phyloP scores from a whole-genome alignment of 1,284 basidiomycete species.

The Marasmius fiardii region DNA sequence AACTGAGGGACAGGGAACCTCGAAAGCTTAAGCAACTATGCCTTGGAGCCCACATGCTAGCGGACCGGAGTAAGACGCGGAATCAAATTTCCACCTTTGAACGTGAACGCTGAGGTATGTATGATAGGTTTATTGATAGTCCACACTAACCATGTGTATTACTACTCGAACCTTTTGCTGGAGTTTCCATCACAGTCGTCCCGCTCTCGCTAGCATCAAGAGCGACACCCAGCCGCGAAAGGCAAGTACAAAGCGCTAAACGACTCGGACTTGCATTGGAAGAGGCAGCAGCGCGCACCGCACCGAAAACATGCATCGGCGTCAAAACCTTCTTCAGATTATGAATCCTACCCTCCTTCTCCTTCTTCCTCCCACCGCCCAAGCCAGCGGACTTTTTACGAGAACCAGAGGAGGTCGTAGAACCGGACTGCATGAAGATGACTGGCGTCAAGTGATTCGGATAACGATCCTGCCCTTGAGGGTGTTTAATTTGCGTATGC shows the following conservation, averaged over 20 bases:
- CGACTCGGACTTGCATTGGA: neutral
- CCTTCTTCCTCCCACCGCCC: constrained; percentile 7
- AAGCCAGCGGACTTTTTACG: constrained; percentile 3
- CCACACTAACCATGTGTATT: neutral
- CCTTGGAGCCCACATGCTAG: too few species aligned
- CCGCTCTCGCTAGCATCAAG: neutral
- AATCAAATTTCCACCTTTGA: too few species aligned
- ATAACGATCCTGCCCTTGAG: constrained; percentile 5
- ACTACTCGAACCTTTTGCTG: neutral
- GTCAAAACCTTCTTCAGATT: constrained; percentile 10
- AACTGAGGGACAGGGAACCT: too few species aligned
- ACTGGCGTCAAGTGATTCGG: neutral
- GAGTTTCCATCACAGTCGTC: neutral
- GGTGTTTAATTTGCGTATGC: constrained; percentile 5
- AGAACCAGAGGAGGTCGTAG: neutral
- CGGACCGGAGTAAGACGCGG: too few species aligned
- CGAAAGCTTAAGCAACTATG: too few species aligned
- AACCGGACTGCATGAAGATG: constrained; percentile 3
- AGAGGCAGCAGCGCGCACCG: neutral
- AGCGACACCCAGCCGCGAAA: constrained; percentile 9
- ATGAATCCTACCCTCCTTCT: constrained; percentile 6
- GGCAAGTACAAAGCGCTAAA: constrained; percentile 8
- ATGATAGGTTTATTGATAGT: too few species aligned
- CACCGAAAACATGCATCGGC: constrained; percentile 11
- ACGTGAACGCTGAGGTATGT: too few species aligned